Conservation (phyloP, 1,139 yeast species). For the Nakaseomyces glabratus region DNA sequence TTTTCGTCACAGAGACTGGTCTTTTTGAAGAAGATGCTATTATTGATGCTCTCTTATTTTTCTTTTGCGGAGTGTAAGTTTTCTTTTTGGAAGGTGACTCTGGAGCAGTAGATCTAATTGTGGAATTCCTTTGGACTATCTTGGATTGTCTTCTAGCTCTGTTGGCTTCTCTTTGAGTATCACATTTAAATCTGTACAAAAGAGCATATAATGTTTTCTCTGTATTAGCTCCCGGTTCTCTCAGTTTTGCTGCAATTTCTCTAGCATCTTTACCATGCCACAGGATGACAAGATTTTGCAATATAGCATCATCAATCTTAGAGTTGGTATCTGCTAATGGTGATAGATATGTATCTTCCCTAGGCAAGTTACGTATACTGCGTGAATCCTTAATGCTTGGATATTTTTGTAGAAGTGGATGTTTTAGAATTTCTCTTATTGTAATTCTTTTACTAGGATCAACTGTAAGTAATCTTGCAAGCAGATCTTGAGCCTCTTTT, state of each 20-base stretch:
- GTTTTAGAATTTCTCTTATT: constrained; percentile 66
- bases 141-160: constrained; percentile 25
- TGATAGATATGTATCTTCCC: constrained; percentile 51
- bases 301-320: constrained; percentile 52
- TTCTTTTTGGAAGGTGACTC: constrained; percentile 9
- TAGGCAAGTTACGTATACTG: constrained; percentile 47
- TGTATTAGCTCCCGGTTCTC: constrained; percentile 51
- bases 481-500: constrained; percentile 59
- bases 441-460: constrained; percentile 70
- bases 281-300: constrained; percentile 58
- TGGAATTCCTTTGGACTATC: constrained; percentile 8
- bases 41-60: constrained; percentile 40
- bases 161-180: constrained; percentile 28
- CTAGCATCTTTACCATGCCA: constrained; percentile 63
- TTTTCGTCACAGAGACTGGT: constrained; percentile 46
- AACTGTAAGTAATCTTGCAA: constrained; percentile 63
- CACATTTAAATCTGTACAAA: constrained; percentile 36
- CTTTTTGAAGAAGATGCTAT: constrained; percentile 47
- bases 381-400: constrained; percentile 34
- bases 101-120: constrained; percentile 11
- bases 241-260: constrained; percentile 47
- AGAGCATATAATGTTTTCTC: constrained; percentile 72
- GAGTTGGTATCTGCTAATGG: constrained; percentile 38
- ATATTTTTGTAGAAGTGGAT: constrained; percentile 64
- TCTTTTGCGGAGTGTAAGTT: constrained; percentile 32